Evolutionary conservation across 345 rosid species (phyloP).

Genomic region (Capsella bursapastoris): DNA sequence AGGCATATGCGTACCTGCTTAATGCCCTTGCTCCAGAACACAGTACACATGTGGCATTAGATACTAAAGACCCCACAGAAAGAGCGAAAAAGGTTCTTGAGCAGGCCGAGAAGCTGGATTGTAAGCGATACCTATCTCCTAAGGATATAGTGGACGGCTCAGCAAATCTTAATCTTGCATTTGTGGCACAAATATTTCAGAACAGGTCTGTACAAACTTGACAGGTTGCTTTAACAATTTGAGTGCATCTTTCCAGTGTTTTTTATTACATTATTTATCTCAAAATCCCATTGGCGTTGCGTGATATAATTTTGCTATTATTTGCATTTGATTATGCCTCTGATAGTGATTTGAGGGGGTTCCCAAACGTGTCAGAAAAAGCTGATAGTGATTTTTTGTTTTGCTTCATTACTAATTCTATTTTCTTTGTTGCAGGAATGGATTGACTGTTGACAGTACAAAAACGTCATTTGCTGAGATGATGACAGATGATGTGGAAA

Average conservation of each 20-base stretch:
- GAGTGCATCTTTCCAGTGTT: slow-evolving; percentile 1
- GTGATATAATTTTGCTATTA: background rate
- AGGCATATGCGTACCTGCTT: slow-evolving; percentile 93
- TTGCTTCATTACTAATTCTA: slow-evolving; percentile 18
- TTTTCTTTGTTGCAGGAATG: slow-evolving; percentile 70
- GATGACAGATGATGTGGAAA: slow-evolving; percentile 95
- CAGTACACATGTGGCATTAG: slow-evolving; percentile 58
- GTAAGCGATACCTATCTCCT: slow-evolving; percentile 83
- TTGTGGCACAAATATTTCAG: slow-evolving; percentile 96
- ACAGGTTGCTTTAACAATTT: slow-evolving; percentile 13
- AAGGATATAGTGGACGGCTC: slow-evolving; percentile 96
- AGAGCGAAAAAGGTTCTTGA: slow-evolving; percentile 85
- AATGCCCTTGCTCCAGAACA: slow-evolving; percentile 93
- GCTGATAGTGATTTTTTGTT: background rate
- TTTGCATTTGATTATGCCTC: slow-evolving; percentile 2
- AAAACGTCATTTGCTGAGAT: slow-evolving; percentile 87
- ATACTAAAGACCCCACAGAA: slow-evolving; percentile 63
- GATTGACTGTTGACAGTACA: slow-evolving; percentile 64
- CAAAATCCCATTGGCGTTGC: background rate
- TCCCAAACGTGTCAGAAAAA: slow-evolving; percentile 17
- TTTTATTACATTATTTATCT: background rate
- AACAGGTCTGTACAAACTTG: slow-evolving; percentile 60
- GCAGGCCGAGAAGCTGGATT: slow-evolving; percentile 97
- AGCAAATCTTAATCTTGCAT: slow-evolving; percentile 94
- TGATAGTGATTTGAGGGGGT: slow-evolving; percentile 1